Evolutionary conservation across 176 grass and related monocot species (phyloP), one percentile per base, ranked within the genome.

Genomic region (Oryza glaberrima): DNA sequence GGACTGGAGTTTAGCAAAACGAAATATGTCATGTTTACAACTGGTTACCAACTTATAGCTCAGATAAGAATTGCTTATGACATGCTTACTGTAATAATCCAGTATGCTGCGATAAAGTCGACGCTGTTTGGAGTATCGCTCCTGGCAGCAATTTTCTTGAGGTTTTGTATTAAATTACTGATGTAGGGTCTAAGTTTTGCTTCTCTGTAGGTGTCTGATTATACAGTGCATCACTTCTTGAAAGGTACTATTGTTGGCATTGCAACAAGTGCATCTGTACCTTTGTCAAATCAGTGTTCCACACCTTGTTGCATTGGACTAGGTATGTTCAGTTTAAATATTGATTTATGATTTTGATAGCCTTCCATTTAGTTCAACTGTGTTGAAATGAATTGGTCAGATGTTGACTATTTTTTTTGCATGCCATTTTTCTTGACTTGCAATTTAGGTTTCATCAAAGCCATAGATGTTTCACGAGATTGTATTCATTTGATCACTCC

Each of bases 301-400:
- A 82, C 77, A 25, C 87, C 90, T 65, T 94, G 77, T 51, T 94
- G 90, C 83, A 68, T 92, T 77, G 90, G 92, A 85, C 76, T 94
- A 73, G 90, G 90, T 94, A 77, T 43, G 65, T 67, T 54, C 70
- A 82, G 4, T 66, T 82, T 26, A 40, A n/a, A 3, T 36, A 32
- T 51, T 4, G 4, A 35, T 75, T 48, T 26, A 58, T 70, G 20
- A 15, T 76, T 76, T 46, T 70, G 3, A 25, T 22, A 43, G 36
- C 25, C 1, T 81, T 76, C 28, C 26, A 20, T 41, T 65, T 30
- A 19, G 9, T 15, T 38, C 5, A 11, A 19, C 17, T 56, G 52
- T 56, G 0, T 43, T 49, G 4, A 77, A 34, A n/a, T 40, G 15
- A 83, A 66, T n/a, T 60, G 26, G 12, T 45, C 40, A 4, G 0